A percentile compares a stretch with the other conserved stretches of the same genome.
Conservation (phyloP, 257 asterid species). For the Nicotiana otophora region DNA sequence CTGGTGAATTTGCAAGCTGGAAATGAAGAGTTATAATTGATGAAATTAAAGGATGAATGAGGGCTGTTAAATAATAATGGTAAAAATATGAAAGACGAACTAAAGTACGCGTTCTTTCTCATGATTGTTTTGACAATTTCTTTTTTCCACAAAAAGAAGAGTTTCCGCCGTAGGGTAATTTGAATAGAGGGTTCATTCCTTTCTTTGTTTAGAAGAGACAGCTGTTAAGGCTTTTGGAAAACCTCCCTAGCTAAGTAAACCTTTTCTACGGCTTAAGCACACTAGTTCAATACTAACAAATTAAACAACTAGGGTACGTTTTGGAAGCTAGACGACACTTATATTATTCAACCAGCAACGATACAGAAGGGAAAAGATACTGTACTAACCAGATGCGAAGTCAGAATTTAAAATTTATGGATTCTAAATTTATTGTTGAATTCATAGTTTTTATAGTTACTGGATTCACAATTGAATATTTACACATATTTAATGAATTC, state of each 20-base stretch:
- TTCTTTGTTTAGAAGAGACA: constrained; percentile 14
- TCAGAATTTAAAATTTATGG: no score
- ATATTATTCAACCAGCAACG: no score
- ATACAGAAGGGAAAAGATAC: no score
- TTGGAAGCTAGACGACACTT: neutral
- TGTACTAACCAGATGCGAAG: no score
- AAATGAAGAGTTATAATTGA: neutral
- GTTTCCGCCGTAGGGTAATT: neutral
- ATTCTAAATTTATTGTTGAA: no score
- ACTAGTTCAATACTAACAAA: neutral
- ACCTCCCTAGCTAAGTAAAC: constrained; percentile 14
- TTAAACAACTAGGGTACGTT: neutral
- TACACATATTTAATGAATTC: no score
- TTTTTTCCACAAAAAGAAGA: constrained; percentile 2
- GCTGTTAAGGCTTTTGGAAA: constrained; percentile 4
- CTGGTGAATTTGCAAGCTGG: neutral
- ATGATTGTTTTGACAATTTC: no score
- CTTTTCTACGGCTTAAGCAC: neutral
- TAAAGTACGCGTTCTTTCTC: no score
- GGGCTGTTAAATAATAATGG: neutral
- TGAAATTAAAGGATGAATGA: neutral
- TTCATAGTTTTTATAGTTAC: no score
- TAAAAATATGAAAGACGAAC: no score
- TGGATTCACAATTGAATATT: no score
- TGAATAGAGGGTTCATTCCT: constrained; percentile 20